Evolutionary conservation across 192 early-diverging fungal genomes (phyloP), one percentile per base, ranked within the genome.

Genomic region (Coemansia sp.): DNA sequence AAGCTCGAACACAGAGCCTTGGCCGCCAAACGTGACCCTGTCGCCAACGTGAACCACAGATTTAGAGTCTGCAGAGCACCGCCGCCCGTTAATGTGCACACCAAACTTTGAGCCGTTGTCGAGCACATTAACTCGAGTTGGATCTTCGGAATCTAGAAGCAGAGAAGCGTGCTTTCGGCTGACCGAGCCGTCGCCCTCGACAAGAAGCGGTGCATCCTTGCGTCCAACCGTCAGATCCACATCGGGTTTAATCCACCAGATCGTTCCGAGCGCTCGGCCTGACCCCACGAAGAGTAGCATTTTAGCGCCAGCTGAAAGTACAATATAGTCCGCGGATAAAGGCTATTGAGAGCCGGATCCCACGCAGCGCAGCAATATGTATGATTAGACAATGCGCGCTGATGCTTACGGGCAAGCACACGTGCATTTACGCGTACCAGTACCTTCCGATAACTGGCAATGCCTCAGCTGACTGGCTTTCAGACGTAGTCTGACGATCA

Each of bases 71-170:
- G 48, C 20, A 7, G 45, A 11, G 42, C 70, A 59, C 31, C 31
- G 59, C 7, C 27, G 26, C 19, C 51, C 70, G 36, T 74, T 74
- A 19, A 74, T 55, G 29, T 59, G 34, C 48, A 74, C 39, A 26
- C 70, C 70, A 56, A 74, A 74, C 53, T 74, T 74, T 11, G 70
- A 74, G 9, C 55, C 64, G 26, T 66, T 22, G 42, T 74, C 70
- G 0, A 29, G 44, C 11, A 62, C 23, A 14, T 14, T 35, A 25
- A 58, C 26, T 7, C 15, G 43, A 0, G 34, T 28, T 32, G 39
- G 19, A 35, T 44, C 46, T 14, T 55, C 34, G 11, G 52, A 32
- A 32, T 29, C 51, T 4, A 42, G 17, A 11, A 4, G 32, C 20
- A 67, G n/a, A 2, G 57, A 60, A 17, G 69, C 69, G 28, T 71